Conservation (phyloP, 2,329 filamentous ascomycete species). For the Xylogone sp. region DNA sequence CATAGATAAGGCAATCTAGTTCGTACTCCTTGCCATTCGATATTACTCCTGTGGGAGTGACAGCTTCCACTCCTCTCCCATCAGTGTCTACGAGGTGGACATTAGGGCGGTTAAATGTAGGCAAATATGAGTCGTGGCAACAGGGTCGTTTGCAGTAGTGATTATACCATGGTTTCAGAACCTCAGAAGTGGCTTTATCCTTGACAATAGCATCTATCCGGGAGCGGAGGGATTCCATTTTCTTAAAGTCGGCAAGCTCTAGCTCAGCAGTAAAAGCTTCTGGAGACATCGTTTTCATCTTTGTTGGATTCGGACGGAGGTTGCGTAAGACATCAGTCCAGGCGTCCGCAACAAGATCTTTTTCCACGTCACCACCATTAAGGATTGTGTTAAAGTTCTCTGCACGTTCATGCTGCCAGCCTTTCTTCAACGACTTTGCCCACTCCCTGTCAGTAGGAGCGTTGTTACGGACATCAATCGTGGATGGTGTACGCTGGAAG, state of each 20-base stretch:
- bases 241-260: slow-evolving; percentile 3
- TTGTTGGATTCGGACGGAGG: not conserved
- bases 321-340: slow-evolving; percentile 2
- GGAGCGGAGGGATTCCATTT: slow-evolving; percentile 5
- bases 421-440: slow-evolving; percentile 22
- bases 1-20: slow-evolving; percentile 4
- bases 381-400: slow-evolving; percentile 35
- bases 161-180: slow-evolving; percentile 6
- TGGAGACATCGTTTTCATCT: not conserved
- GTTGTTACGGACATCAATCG: slow-evolving; percentile 33
- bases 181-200: slow-evolving; percentile 1
- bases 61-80: slow-evolving; percentile 4
- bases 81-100: slow-evolving; percentile 7
- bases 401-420: slow-evolving; percentile 46
- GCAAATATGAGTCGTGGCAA: slow-evolving; percentile 7
- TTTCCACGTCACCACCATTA: not conserved
- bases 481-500: slow-evolving; percentile 46
- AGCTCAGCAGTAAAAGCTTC: not conserved
- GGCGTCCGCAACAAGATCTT: slow-evolving; percentile 5
- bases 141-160: slow-evolving; percentile 6
- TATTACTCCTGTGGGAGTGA: slow-evolving; percentile 4
- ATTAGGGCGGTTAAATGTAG: slow-evolving; percentile 4
- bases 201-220: slow-evolving; percentile 3
- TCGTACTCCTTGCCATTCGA: not conserved
- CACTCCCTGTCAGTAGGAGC: slow-evolving; percentile 35